Evolutionary conservation across 305 asterid genomes (phyloP), one percentile per base, ranked within the genome.

Genomic region (Fraxinus nigra): DNA sequence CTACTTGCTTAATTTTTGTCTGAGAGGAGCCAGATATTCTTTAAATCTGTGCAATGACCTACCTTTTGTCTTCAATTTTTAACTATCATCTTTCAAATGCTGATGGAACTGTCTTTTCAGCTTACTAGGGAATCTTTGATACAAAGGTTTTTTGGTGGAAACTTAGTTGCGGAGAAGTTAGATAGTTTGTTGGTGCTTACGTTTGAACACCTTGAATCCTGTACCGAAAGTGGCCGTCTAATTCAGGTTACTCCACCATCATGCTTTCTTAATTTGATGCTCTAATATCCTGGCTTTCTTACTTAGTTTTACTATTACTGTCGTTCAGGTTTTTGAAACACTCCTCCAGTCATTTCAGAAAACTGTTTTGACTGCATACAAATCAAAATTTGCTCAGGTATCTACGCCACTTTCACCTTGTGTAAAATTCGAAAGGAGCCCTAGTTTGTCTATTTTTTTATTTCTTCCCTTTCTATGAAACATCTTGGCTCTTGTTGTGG

Each of bases 301-400:
- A 80, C 70, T 87, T 5, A 76, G 30, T 26, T 69, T 69, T 13
- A 30, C 20, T 5, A 11, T n/a, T 78, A 65, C 86, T 84, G 70
- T 85, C 48, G 84, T 79, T 79, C 81, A 96, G 98, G 98, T 93
- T 70, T 96, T 94, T 84, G 98, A 93, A 83, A 85, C 87, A 28
- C 95, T 94, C 76, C 97, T 94, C 84, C 94, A 84, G 78, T 92
- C 99, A 54, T 96, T 96, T 89, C 91, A 88, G 81, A 92, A 79
- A 86, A 96, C 99, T 81, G 90, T 94, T 81, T 85, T 94, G 90
- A 90, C 94, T 30, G 93, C 98, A 1, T 89, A 94, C 84, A 94
- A 93, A 82, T 87, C 99, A 76, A 94, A 93, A 87, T 96, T 96
- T 91, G 90, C 96, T 38, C 99, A 96, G 98, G 99, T 96, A 89